These are phyloP conservation scores for Laburnicola sp. DNA, from an alignment of 2,329 filamentous ascomycete genomes.

Conservation along the genomic window DNA sequence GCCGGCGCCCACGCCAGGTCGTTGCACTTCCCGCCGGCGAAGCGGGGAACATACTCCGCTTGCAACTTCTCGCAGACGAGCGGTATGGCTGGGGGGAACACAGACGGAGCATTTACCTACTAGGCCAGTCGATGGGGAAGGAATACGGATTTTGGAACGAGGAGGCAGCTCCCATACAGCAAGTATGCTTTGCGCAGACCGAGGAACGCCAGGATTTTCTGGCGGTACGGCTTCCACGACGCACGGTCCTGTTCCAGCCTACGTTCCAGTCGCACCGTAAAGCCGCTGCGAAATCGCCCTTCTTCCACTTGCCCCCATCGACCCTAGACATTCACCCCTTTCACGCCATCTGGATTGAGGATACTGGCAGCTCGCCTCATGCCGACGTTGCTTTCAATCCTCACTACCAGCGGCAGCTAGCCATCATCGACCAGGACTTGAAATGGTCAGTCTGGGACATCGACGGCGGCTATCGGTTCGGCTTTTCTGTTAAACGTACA, in stretches of 20 bases:
- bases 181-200: slow-evolving; percentile 56
- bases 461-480: slow-evolving; percentile 28
- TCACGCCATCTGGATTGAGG: slow-evolving; percentile 54
- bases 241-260: slow-evolving; percentile 54
- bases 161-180: slow-evolving; percentile 57
- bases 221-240: slow-evolving; percentile 54
- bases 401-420: slow-evolving; percentile 62
- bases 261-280: slow-evolving; percentile 19
- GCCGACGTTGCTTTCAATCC: slow-evolving; percentile 69
- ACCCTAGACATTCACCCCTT: slow-evolving; percentile 61
- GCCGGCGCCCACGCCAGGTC: slow-evolving; percentile 31
- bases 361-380: slow-evolving; percentile 61
- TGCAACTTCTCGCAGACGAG: slow-evolving; percentile 57
- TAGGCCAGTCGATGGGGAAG: slow-evolving; percentile 51
- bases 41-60: slow-evolving; percentile 60
- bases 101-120: slow-evolving; percentile 52
- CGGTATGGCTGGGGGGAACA: slow-evolving; percentile 58
- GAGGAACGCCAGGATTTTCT: slow-evolving; percentile 52
- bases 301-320: slow-evolving; percentile 47
- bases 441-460: slow-evolving; percentile 71
- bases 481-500: slow-evolving; percentile 39
- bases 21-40: slow-evolving; percentile 54
- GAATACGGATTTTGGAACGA: slow-evolving; percentile 60
- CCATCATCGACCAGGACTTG: slow-evolving; percentile 66
- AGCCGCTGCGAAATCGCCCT: slow-evolving; percentile 18